Evolutionary conservation across 2,329 filamentous ascomycete genomes (phyloP).

Genomic region (Parafenestella ontariensis): DNA sequence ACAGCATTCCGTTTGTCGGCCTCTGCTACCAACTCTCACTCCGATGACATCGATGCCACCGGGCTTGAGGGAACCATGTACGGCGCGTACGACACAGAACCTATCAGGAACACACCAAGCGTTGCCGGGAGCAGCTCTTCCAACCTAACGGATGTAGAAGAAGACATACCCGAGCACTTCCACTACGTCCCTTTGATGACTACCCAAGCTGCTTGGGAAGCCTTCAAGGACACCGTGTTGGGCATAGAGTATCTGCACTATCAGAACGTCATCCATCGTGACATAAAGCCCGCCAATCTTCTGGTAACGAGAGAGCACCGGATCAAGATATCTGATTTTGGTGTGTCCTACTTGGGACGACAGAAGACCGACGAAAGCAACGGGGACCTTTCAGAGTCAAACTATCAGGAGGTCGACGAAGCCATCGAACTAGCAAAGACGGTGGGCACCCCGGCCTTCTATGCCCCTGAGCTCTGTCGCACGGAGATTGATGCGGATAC

Average conservation of each 20-base stretch:
- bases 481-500: constrained; percentile 73
- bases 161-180: constrained; percentile 82
- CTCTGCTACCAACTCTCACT: constrained; percentile 21
- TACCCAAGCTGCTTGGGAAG: constrained; percentile 77
- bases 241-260: constrained; percentile 85
- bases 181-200: constrained; percentile 95
- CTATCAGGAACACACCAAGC: constrained; percentile 75
- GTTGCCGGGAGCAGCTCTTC: constrained; percentile 77
- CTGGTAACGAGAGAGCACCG: constrained; percentile 83
- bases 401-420: constrained; percentile 87
- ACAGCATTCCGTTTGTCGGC: constrained; percentile 42
- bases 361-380: constrained; percentile 80
- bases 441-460: constrained; percentile 96
- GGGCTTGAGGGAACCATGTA: constrained; percentile 81
- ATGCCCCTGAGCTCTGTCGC: constrained; percentile 94
- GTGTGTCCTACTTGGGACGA: constrained; percentile 94
- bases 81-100: constrained; percentile 69
- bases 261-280: constrained; percentile 60
- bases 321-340: constrained; percentile 98
- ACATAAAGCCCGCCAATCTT: constrained; percentile 75
- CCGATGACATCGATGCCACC: constrained; percentile 35
- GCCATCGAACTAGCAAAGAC: constrained; percentile 97
- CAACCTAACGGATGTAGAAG: constrained; percentile 51
- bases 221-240: constrained; percentile 91
- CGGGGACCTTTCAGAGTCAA: constrained; percentile 77